These are phyloP conservation scores for Kodamaea lidongshanica DNA, from an alignment of 805 yeast genomes.

Conservation along the genomic window DNA sequence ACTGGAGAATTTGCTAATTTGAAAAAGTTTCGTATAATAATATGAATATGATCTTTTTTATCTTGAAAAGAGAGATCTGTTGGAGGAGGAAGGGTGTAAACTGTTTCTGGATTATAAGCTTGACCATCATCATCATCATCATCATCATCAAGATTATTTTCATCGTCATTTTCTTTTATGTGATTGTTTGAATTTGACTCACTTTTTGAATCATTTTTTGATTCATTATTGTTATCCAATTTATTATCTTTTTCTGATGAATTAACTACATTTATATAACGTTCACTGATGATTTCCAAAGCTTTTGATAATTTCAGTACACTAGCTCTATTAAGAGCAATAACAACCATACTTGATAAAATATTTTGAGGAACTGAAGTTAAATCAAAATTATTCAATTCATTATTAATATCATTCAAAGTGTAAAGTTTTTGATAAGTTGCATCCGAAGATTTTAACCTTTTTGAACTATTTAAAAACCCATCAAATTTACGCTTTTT, in stretches of 20 bases:
- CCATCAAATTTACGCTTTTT: conserved; percentile 39
- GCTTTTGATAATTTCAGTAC: conserved; percentile 54
- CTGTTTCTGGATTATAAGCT: conserved; percentile 35
- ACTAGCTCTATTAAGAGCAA: conserved; percentile 55
- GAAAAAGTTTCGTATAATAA: conserved; percentile 56
- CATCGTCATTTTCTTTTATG: too few relatives aligned
- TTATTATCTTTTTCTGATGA: conserved; percentile 1
- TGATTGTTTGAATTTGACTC: too few relatives aligned
- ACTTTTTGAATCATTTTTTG: conserved; percentile 3
- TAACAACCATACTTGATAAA: conserved; percentile 57
- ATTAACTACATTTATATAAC: conserved; percentile 46
- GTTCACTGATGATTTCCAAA: conserved; percentile 57
- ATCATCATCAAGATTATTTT: conserved; percentile 15
- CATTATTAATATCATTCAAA: conserved; percentile 55
- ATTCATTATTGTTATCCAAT: conserved; percentile 6
- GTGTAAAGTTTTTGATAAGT: conserved; percentile 59
- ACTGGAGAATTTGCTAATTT: conserved; percentile 34
- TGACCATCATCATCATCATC: conserved; percentile 14
- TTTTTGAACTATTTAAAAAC: conserved; percentile 27
- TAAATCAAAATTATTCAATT: conserved; percentile 63
- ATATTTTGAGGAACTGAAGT: conserved; percentile 59
- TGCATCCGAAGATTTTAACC: conserved; percentile 22
- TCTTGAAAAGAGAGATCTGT: conserved; percentile 43
- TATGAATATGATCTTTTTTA: conserved; percentile 50
- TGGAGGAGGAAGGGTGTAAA: conserved; percentile 56